Percentiles rank a stretch among this genome's conserved stretches.
Conservation (phyloP, 352 stramenopile species). For the Aphanomyces stellatus region DNA sequence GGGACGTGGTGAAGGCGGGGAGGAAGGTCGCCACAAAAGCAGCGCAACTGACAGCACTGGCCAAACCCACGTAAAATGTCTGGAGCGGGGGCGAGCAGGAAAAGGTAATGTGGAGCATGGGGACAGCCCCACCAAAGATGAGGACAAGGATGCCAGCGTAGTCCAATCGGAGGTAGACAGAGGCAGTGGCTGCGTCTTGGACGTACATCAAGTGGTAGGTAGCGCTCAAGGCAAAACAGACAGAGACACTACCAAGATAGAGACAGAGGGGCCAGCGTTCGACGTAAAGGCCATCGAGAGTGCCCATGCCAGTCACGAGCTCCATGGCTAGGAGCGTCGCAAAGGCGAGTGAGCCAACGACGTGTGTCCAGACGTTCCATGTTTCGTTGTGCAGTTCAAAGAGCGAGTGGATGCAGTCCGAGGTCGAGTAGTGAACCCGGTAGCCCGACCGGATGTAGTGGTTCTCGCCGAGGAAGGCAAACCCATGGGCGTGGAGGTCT, state of each 20-base stretch:
- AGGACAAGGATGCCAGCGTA: slow-evolving; percentile 81
- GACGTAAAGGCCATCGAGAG: too few species aligned
- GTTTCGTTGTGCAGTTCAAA: slow-evolving; percentile 86
- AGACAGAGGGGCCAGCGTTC: too few species aligned
- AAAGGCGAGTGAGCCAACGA: slow-evolving; percentile 79
- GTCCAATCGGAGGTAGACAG: slow-evolving; percentile 70
- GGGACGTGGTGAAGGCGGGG: not conserved
- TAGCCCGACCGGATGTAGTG: slow-evolving; percentile 83
- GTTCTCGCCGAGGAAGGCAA: slow-evolving; percentile 75
- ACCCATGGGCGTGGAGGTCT: slow-evolving; percentile 64
- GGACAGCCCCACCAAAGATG: slow-evolving; percentile 77
- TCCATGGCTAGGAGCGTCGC: too few species aligned
- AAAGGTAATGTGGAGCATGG: slow-evolving; percentile 84
- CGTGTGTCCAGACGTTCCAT: slow-evolving; percentile 83
- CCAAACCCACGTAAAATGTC: slow-evolving; percentile 49
- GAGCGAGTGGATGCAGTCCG: slow-evolving; percentile 67
- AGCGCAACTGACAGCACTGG: slow-evolving; percentile 53
- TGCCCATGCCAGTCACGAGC: too few species aligned
- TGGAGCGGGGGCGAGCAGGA: slow-evolving; percentile 50
- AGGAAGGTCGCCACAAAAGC: slow-evolving; percentile 48
- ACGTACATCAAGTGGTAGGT: too few species aligned
- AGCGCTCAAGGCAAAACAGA: too few species aligned
- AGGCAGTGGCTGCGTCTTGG: slow-evolving; percentile 55
- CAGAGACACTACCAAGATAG: too few species aligned
- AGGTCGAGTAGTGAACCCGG: slow-evolving; percentile 69